phyloP scores from a whole-genome alignment of 805 yeast genomes.

The Blastobotrys attinorum region DNA sequence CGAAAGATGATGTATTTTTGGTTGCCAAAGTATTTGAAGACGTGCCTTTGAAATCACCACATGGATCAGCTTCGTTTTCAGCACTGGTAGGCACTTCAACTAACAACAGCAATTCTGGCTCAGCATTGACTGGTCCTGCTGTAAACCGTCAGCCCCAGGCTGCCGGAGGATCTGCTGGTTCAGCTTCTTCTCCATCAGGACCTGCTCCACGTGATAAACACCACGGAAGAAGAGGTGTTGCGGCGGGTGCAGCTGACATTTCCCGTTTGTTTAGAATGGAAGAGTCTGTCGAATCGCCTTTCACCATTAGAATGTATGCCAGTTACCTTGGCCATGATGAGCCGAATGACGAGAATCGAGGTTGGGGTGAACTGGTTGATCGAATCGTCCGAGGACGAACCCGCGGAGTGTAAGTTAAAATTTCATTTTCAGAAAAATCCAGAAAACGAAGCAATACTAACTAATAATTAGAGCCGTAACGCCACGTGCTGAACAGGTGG shows the following conservation, averaged over 20 bases:
- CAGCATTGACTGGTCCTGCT: slow-evolving; percentile 4
- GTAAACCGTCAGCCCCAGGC: neutral
- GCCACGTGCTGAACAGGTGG: slow-evolving; percentile 67
- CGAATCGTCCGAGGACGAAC: slow-evolving; percentile 68
- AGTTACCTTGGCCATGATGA: slow-evolving; percentile 47
- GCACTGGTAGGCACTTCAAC: neutral
- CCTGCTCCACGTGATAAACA: too few relatives aligned
- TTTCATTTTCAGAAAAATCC: too few relatives aligned
- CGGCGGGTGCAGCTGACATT: slow-evolving; percentile 83
- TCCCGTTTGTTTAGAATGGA: slow-evolving; percentile 65
- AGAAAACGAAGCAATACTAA: neutral
- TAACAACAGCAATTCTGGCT: slow-evolving; percentile 5
- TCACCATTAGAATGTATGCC: slow-evolving; percentile 63
- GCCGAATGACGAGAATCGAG: slow-evolving; percentile 44
- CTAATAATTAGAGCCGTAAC: slow-evolving; percentile 43
- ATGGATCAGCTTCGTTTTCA: neutral
- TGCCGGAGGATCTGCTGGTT: too few relatives aligned
- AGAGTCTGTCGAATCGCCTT: slow-evolving; percentile 58
- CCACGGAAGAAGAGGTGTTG: slow-evolving; percentile 63
- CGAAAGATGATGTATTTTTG: slow-evolving; percentile 57
- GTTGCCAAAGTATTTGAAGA: slow-evolving; percentile 72
- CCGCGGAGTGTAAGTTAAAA: slow-evolving; percentile 40
- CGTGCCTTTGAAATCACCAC: slow-evolving; percentile 40
- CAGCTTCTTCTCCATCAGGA: slow-evolving; percentile 13
- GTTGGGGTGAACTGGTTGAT: slow-evolving; percentile 86